These are phyloP conservation scores for Penicillium fuscoglaucum DNA, from an alignment of 2,329 filamentous ascomycete species.

Conservation along the genomic window DNA sequence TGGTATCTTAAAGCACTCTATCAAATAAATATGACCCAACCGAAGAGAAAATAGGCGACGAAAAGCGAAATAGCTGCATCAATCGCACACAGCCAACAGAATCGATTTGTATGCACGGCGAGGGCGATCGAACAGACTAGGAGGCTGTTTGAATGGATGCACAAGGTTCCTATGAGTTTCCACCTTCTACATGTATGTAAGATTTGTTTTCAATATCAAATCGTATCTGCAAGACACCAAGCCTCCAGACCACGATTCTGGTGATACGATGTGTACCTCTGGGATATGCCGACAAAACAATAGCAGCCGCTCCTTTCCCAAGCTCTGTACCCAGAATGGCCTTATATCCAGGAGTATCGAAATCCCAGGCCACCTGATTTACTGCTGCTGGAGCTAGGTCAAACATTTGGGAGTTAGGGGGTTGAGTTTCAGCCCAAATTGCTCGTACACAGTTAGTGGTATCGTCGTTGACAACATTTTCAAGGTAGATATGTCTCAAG, in stretches of 20 bases:
- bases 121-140: background rate
- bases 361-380: background rate
- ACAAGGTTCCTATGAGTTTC: background rate
- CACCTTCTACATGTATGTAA: background rate
- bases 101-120: background rate
- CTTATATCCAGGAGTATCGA: conserved; percentile 1
- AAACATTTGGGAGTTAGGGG: background rate
- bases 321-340: conserved; percentile 3
- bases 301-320: conserved; percentile 3
- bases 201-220: background rate
- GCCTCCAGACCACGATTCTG: background rate
- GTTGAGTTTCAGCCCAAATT: background rate
- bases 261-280: background rate
- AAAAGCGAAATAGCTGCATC: too few relatives aligned
- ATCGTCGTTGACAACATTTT: background rate
- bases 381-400: background rate
- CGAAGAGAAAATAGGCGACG: too few relatives aligned
- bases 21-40: background rate
- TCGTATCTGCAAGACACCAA: background rate
- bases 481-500: background rate
- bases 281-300: background rate
- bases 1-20: background rate
- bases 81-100: background rate
- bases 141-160: too few relatives aligned
- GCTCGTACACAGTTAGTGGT: background rate